These are phyloP conservation scores for Microcyclosporella mali DNA, from an alignment of 2,329 filamentous ascomycete species.

Conservation along the genomic window DNA sequence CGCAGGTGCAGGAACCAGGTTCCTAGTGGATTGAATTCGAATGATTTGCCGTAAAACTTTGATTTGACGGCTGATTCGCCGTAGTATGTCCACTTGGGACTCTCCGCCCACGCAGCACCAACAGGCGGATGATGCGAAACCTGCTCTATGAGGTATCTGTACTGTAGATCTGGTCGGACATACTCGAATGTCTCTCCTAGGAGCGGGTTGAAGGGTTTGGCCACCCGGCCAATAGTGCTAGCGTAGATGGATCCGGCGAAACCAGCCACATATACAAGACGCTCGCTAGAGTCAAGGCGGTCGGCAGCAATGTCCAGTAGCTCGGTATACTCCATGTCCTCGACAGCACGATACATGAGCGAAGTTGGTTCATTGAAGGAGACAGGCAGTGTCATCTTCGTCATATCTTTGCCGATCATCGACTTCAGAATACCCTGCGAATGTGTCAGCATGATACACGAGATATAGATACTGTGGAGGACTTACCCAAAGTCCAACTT, in stretches of 20 bases:
- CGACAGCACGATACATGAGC: conserved; percentile 84
- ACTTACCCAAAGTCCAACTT: conserved; percentile 90
- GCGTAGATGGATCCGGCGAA: conserved; percentile 97
- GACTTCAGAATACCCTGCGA: conserved; percentile 86
- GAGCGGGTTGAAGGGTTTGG: conserved; percentile 96
- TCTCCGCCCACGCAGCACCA: conserved; percentile 87
- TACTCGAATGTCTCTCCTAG: conserved; percentile 97
- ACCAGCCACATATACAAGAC: conserved; percentile 87
- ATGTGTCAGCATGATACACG: conserved; percentile 21
- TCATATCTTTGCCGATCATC: conserved; percentile 99
- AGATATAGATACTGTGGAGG: too few relatives aligned
- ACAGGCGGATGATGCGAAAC: conserved; percentile 96
- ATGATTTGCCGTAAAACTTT: conserved; percentile 95
- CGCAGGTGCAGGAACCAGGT: conserved; percentile 93
- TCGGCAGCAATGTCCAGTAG: conserved; percentile 84
- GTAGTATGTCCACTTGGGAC: conserved; percentile 90
- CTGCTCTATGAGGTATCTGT: conserved; percentile 97
- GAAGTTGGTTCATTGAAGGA: conserved; percentile 99
- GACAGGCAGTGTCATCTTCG: conserved; percentile 96
- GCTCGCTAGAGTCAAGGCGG: conserved; percentile 78
- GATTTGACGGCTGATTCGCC: conserved; percentile 92
- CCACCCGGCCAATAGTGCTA: conserved; percentile 91
- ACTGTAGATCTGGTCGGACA: conserved; percentile 89
- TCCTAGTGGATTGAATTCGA: conserved; percentile 91
- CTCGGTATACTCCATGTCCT: conserved; percentile 97